Evolutionary conservation across 1,284 basidiomycete genomes (phyloP), one percentile per base, ranked within the genome.

Genomic region (Phellopilus nigrolimitatus): DNA sequence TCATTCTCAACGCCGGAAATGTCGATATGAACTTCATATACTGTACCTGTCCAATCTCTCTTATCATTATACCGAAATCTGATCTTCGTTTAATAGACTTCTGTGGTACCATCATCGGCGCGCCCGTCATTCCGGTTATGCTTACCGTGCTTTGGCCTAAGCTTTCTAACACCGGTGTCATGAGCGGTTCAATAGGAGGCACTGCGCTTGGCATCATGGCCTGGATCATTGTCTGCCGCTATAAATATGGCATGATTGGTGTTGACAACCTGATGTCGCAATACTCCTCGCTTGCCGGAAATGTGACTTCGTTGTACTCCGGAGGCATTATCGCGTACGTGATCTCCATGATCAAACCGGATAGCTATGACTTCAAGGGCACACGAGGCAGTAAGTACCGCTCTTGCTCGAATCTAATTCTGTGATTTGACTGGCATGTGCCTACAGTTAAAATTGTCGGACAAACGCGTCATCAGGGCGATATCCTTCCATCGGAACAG

Each of bases 141-240:
- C 63, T 77, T 12, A 75, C 71, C 0, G 70, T 77, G 10, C 71
- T 70, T 1, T 76, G 75, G 75, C 68, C 69, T 17, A 76, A 75
- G 54, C 62, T 78, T 12, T 70, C 69, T 2, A 60, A 61, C 9
- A 63, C 65, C 0, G 74, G 68, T 10, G 70, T 76, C 0, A 60
- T 75, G 39, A 59, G 60, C 37, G 76, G 75, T 2, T 67, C 72
- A 10, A 62, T 76, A 33, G 62, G 65, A 2, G 75, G 75, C 0
- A 71, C 72, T 17, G 55, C 66, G 4, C 59, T 72, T 34, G 74
- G 73, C 4, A 74, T 76, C 68, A 38, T 72, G 0, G 74, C 75
- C 12, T 78, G 75, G 75, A 73, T 78, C 68, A 65, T 78, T 9
- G 70, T 73, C 0, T 76, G 75, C 56, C 71, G 66, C 66, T 74